Base-by-base conservation (phyloP, 345 rosid genomes). In the Melaleuca quinquenervia region DNA sequence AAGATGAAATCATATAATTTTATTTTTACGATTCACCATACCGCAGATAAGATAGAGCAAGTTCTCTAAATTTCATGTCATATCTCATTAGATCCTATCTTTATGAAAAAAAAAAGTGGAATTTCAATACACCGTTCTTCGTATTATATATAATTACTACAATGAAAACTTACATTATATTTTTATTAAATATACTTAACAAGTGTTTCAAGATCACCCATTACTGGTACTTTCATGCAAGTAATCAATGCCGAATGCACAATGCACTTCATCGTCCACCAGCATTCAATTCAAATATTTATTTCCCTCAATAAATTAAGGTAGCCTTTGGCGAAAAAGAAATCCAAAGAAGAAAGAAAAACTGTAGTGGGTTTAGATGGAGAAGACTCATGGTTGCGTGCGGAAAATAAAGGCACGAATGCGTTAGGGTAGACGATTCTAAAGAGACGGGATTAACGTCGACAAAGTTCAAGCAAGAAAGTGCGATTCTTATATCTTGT, bases 341-440 rank as follows among this genome's bases (percentile, higher is more conserved):
- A 62, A 32, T 70, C 48, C 78, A 70, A 70, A 70, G 78, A 70
- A 70, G 22, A 70, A 70, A 70, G 78, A 32, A 70, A 70, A 70
- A 32, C 7, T 64, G 20, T 22, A 20, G 78, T 8, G 78, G 78
- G 45, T 64, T 45, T 32, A 64, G 45, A 41, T 32, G 78, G 78
- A 32, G 12, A 41, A 32, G 45, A 32, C 45, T 18, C 14, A 16
- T 32, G 45, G 78, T 32, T 64, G 24, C 45, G 45, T 70, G 48
- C 7, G 24, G 32, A 70, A 32, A 32, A 32, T 64, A 16, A 70
- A 70, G 78, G 16, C 78, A 7, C 11, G 78, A 32, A 32, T 70
- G 24, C 45, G 16, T 70, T 70, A 11, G 78, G 45, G 48, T 5
- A 70, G 20, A 32, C 78, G 78, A 70, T 70, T 32, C 78, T 22